These are phyloP conservation scores for Phytophthora quininea DNA, from an alignment of 352 stramenopile genomes.

Conservation along the genomic window DNA sequence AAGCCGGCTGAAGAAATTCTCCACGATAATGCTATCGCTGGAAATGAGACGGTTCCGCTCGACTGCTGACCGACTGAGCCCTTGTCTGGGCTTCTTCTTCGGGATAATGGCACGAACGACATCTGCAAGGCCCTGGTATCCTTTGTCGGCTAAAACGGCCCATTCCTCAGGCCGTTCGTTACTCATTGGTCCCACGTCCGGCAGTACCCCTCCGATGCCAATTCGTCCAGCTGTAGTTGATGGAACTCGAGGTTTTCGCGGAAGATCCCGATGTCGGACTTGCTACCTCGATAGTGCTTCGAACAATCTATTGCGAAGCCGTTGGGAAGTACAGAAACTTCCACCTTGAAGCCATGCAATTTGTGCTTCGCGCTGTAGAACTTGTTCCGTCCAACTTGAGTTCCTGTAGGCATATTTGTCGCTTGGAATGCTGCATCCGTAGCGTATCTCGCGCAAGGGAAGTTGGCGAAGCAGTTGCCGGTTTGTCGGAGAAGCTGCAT, in stretches of 20 bases:
- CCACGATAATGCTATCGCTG: slow-evolving; percentile 1
- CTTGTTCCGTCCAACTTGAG: background rate
- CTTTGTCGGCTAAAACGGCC: slow-evolving; percentile 1
- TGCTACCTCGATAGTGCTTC: background rate
- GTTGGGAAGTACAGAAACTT: background rate
- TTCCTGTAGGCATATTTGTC: background rate
- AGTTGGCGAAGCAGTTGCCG: background rate
- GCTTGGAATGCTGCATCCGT: slow-evolving; percentile 4
- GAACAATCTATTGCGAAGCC: slow-evolving; percentile 2
- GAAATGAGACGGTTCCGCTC: background rate
- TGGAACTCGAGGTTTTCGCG: background rate
- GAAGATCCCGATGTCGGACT: background rate
- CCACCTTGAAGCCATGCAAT: slow-evolving; percentile 2
- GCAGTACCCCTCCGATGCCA: background rate
- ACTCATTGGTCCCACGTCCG: background rate
- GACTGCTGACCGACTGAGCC: background rate
- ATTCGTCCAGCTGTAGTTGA: background rate
- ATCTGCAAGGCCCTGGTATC: background rate
- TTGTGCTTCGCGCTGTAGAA: slow-evolving; percentile 7
- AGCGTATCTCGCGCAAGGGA: background rate
- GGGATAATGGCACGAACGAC: background rate
- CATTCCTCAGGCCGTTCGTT: background rate
- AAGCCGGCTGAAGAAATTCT: background rate
- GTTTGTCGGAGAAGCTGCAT: background rate
- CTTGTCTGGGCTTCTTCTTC: slow-evolving; percentile 1